These are phyloP conservation scores for Colletotrichum zoysiae DNA, from an alignment of 2,329 filamentous ascomycete species.

Conservation along the genomic window DNA sequence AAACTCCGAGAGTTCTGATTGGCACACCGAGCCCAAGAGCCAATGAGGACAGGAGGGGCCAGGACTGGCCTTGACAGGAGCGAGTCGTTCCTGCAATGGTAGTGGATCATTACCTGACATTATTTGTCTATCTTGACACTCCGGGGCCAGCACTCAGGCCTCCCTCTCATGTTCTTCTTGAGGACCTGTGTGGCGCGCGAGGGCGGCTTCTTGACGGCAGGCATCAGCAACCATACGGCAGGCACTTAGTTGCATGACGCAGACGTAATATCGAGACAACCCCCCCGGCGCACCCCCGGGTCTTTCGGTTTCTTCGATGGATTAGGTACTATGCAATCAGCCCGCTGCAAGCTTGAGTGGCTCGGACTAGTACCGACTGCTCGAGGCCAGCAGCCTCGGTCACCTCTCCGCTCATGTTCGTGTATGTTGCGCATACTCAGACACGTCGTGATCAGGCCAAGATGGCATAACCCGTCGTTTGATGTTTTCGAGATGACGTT, in stretches of 20 bases:
- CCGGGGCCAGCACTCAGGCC: background rate
- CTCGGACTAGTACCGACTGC: background rate
- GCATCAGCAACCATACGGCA: background rate
- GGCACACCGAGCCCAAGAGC: background rate
- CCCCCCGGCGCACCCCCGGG: background rate
- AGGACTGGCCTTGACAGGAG: background rate
- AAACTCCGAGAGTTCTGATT: background rate
- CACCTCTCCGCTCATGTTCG: background rate
- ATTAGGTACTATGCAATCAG: constrained; percentile 4
- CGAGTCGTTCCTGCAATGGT: constrained; percentile 9
- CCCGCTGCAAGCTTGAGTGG: constrained; percentile 9
- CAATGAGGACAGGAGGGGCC: background rate
- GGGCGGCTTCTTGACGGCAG: background rate
- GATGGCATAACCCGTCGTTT: background rate
- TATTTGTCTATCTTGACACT: background rate
- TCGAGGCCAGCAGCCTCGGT: background rate
- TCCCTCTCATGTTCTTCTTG: background rate
- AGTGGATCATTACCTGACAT: background rate
- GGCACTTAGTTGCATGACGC: background rate
- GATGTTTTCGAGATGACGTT: background rate
- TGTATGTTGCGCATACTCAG: background rate
- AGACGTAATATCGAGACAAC: constrained; percentile 11
- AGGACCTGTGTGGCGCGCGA: background rate
- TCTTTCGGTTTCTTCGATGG: background rate
- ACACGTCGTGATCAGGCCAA: background rate